Evolutionary conservation across 352 stramenopile species (phyloP).

Genomic region (Thraustochytrium striatum): DNA sequence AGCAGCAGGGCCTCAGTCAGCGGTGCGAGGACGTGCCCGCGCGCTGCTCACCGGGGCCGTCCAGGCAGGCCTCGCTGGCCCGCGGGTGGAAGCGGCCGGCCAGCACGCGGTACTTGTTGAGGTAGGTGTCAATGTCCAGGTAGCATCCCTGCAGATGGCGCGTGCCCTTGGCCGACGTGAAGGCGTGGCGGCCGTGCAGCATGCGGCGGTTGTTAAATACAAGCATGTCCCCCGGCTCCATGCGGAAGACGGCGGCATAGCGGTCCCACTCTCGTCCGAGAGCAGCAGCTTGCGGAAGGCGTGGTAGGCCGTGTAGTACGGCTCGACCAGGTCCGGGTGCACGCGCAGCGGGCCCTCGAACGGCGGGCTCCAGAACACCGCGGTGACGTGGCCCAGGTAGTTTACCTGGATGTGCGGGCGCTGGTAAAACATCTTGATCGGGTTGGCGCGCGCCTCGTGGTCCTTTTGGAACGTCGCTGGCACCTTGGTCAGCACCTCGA

Average conservation of each 20-base stretch:
- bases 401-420: constrained; percentile 76
- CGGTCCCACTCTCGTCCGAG: constrained; percentile 23
- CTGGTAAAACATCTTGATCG: constrained; percentile 83
- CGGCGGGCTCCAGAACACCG: constrained; percentile 84
- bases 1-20: no score
- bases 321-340: constrained; percentile 58
- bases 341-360: constrained; percentile 86
- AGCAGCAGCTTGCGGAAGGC: constrained; percentile 61
- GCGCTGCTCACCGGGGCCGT: no score
- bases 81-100: no score
- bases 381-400: constrained; percentile 64
- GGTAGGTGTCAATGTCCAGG: constrained; percentile 65
- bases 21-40: no score
- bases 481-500: constrained; percentile 61
- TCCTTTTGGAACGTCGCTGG: constrained; percentile 89
- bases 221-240: constrained; percentile 67
- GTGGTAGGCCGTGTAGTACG: constrained; percentile 67
- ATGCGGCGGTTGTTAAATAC: constrained; percentile 80
- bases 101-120: constrained; percentile 41
- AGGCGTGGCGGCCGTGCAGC: constrained; percentile 69
- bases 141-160: constrained; percentile 78
- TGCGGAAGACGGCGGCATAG: constrained; percentile 62
- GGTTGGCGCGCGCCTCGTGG: constrained; percentile 74
- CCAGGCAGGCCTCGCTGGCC: no score
- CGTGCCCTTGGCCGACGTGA: constrained; percentile 57